phyloP scores from a whole-genome alignment of 495 filamentous ascomycete species.

The Aspergillus incahuasiensis region DNA sequence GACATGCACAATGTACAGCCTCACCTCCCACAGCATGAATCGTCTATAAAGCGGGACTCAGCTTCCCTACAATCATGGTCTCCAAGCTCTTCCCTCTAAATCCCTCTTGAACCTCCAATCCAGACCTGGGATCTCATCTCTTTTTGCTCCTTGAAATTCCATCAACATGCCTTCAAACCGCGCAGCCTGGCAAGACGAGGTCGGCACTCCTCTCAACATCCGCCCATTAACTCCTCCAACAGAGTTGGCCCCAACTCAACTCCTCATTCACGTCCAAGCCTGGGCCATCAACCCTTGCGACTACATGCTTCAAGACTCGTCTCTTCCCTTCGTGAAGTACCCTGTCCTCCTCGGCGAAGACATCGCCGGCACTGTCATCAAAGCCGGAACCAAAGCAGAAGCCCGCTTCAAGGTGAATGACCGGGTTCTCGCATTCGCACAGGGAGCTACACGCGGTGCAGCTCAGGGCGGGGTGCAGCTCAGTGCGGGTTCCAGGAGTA shows the following conservation, averaged over 20 bases:
- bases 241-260: neutral
- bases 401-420: slow-evolving; percentile 40
- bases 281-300: slow-evolving; percentile 4
- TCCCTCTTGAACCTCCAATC: no score
- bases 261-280: slow-evolving; percentile 1
- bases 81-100: no score
- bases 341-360: slow-evolving; percentile 52
- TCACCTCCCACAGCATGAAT: no score
- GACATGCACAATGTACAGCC: no score
- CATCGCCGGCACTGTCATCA: slow-evolving; percentile 47
- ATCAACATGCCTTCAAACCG: no score
- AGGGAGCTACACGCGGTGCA: no score
- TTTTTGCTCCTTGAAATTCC: no score
- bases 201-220: neutral
- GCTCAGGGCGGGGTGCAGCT: no score
- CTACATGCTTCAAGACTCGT: neutral
- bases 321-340: slow-evolving; percentile 19
- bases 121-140: no score
- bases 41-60: no score
- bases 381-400: slow-evolving; percentile 38
- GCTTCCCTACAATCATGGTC: no score
- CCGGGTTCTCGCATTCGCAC: slow-evolving; percentile 20
- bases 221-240: neutral
- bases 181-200: neutral
- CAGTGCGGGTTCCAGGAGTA: slow-evolving; percentile 45